These are phyloP conservation scores for Penicillium sp. DNA, from an alignment of 2,329 filamentous ascomycete genomes.

Conservation along the genomic window DNA sequence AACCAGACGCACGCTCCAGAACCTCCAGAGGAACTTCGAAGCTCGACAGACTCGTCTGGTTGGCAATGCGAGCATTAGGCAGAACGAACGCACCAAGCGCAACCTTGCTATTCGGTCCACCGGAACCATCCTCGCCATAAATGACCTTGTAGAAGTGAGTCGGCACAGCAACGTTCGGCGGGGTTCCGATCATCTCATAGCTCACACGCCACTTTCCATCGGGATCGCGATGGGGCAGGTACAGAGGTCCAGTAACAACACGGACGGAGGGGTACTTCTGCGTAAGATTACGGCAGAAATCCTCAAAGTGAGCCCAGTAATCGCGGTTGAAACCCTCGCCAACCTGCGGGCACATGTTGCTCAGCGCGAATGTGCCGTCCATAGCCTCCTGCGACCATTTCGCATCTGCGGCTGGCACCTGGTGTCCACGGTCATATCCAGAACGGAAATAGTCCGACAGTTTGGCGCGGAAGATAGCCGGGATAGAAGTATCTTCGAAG, in stretches of 20 bases:
- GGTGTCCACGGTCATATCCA: conserved; percentile 94
- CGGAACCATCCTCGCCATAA: conserved; percentile 80
- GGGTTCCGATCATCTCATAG: conserved; percentile 93
- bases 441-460: conserved; percentile 93
- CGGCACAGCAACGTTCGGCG: conserved; percentile 91
- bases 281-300: conserved; percentile 87
- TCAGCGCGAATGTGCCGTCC: conserved; percentile 90
- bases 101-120: conserved; percentile 65
- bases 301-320: conserved; percentile 99
- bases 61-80: conserved; percentile 86
- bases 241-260: conserved; percentile 90
- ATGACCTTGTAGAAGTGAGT: conserved; percentile 99
- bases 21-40: conserved; percentile 95
- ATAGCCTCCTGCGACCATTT: conserved; percentile 95
- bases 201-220: conserved; percentile 95
- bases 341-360: conserved; percentile 98
- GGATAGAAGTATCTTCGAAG: conserved; percentile 76
- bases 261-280: conserved; percentile 79
- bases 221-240: conserved; percentile 80
- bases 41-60: conserved; percentile 80
- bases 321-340: conserved; percentile 98
- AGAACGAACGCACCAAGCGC: conserved; percentile 92
- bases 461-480: conserved; percentile 82
- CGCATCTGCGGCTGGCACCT: conserved; percentile 93
- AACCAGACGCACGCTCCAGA: conserved; percentile 84